Base-by-base conservation (phyloP, 2,329 filamentous ascomycete genomes). In the Colletotrichum simmondsii region DNA sequence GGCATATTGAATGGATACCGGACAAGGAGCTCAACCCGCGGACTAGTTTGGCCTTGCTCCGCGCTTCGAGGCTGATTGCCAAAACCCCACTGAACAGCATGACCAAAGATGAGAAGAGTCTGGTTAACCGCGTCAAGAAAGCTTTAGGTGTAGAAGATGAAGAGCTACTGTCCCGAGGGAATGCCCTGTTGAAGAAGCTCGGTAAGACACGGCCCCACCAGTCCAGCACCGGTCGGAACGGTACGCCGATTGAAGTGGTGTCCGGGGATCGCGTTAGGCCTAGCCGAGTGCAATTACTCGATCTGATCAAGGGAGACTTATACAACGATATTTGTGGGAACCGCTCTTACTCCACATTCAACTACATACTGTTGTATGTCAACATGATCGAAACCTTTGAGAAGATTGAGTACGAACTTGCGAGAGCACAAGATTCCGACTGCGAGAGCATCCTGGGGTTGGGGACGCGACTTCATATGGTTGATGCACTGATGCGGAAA, bases 1-100 rank as follows among this genome's bases (percentile, higher is more conserved):
- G 82, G 83, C 75, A 82, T 32, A 49, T 77, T 8, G 79, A 83
- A 8, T 77, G 77, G 5, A 82, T 86, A 11, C 80, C 82, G 0
- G 81, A 85, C 52, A 72, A 75, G 0, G 79, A 82, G 1, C 19
- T 85, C 35, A 65, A 72, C 0, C 30, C 79, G 4, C 19, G 11
- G 0, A 82, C 79, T 0, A 2, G 75, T 0, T 46, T 84, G 12
- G 77, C 70, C 2, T n/a, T 75, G 26, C 30, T 80, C 14, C 79
- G 82, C 37, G 63, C 82, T n/a, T 14, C 52, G 24, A 74, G 79
- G 68, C 61, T 46, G 0, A 22, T 74, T 2, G 32, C 71, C 12
- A 77, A 84, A 70, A 77, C 78, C 4, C 69, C 22, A 5, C 82
- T 81, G 5, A 78, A 79, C 1, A 58, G 78, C 71, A 76, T 59